A percentile compares a stretch with the other conserved stretches of the same genome.
Evolutionary conservation across 371 early-diverging fungal species (phyloP).

Genomic region (Apophysomyces sp.): DNA sequence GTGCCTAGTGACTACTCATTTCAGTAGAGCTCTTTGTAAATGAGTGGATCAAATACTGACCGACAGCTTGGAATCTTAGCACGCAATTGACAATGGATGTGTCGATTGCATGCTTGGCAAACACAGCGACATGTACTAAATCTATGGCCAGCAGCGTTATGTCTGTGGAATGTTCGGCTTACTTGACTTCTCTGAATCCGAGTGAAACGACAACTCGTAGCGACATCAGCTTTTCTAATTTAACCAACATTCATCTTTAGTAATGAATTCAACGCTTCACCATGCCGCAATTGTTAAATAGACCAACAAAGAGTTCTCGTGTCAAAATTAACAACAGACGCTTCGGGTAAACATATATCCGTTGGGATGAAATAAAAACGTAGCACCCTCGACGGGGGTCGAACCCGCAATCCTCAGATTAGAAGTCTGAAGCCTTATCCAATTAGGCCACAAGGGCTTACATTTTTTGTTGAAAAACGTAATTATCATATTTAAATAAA

Average conservation of each 20-base stretch:
- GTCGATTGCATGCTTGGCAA: background rate
- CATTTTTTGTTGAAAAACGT: too few relatives aligned
- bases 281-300: too few relatives aligned
- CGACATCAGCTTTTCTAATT: too few relatives aligned
- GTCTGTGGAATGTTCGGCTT: background rate
- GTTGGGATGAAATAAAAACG: background rate
- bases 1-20: background rate
- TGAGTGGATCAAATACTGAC: background rate
- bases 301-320: too few relatives aligned
- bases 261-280: too few relatives aligned
- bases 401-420: slow-evolving; percentile 18
- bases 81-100: background rate
- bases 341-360: too few relatives aligned
- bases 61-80: background rate
- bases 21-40: background rate
- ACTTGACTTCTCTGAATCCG: background rate
- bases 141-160: background rate
- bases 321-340: too few relatives aligned
- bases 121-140: background rate
- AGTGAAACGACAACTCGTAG: too few relatives aligned
- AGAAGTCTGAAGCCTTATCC: slow-evolving; percentile 15
- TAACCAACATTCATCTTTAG: too few relatives aligned
- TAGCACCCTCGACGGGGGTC: slow-evolving; percentile 12
- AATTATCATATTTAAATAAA: too few relatives aligned
- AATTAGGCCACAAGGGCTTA: slow-evolving; percentile 12